phyloP scores from a whole-genome alignment of 495 filamentous ascomycete species.

The Penicillium ucsense region DNA sequence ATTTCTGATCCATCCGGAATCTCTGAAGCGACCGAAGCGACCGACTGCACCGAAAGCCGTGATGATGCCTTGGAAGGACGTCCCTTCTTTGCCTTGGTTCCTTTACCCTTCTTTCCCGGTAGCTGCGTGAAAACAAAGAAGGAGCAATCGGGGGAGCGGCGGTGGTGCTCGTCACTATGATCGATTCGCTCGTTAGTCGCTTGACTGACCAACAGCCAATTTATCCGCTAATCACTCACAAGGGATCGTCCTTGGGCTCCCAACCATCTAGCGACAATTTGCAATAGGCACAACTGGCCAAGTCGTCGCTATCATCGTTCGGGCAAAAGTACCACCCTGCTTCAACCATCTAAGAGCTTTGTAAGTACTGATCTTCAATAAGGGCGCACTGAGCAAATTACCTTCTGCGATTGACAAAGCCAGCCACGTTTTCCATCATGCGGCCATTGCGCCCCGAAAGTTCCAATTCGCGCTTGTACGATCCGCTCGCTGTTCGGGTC shows the following conservation, averaged over 20 bases:
- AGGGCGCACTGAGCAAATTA: conserved; percentile 20
- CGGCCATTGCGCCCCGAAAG: conserved; percentile 72
- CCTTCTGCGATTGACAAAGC: conserved; percentile 80
- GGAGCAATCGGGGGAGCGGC: conserved; percentile 64
- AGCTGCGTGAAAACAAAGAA: conserved; percentile 59
- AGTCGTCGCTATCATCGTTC: conserved; percentile 66
- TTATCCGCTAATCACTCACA: conserved; percentile 43
- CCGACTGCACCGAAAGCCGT: conserved; percentile 61
- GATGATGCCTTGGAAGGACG: conserved; percentile 57
- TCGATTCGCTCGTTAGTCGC: conserved; percentile 16
- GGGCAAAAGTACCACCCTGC: conserved; percentile 93
- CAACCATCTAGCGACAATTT: conserved; percentile 77
- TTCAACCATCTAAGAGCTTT: conserved; percentile 62
- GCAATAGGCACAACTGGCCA: conserved; percentile 84
- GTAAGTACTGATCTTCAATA: conserved; percentile 6
- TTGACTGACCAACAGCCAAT: neutral
- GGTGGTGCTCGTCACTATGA: conserved; percentile 72
- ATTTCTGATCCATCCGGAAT: conserved; percentile 43
- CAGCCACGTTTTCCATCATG: conserved; percentile 82
- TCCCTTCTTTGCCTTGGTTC: conserved; percentile 40
- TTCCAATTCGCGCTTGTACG: conserved; percentile 65
- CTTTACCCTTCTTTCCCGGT: conserved; percentile 35
- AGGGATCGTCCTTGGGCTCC: conserved; percentile 83
- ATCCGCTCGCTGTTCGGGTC: conserved; percentile 65
- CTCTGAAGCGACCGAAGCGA: conserved; percentile 43